Evolutionary conservation across 2,329 filamentous ascomycete species (phyloP).

Genomic region (Phoma herbarum): DNA sequence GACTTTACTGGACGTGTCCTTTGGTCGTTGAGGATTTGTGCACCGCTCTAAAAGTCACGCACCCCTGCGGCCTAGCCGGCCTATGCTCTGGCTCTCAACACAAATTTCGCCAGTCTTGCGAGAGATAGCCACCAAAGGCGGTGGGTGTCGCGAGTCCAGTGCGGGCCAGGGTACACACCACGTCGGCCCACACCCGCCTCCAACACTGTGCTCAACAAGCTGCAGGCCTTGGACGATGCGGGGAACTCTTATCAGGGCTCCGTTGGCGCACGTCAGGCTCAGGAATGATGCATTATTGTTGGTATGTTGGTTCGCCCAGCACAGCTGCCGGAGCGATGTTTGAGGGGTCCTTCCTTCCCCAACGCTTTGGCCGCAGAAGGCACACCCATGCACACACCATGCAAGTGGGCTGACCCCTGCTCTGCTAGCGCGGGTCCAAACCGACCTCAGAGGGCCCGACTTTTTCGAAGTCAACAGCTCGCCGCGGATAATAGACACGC

Average conservation of each 20-base stretch:
- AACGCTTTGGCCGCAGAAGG: constrained; percentile 22
- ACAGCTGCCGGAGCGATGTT: constrained; percentile 10
- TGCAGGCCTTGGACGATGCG: constrained; percentile 13
- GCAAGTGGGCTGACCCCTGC: constrained; percentile 9
- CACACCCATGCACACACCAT: constrained; percentile 17
- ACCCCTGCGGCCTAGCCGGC: constrained; percentile 42
- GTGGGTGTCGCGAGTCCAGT: constrained; percentile 30
- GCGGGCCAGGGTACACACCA: constrained; percentile 19
- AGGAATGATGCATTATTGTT: constrained; percentile 10
- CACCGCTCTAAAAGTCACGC: constrained; percentile 43
- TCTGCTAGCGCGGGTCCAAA: constrained; percentile 21
- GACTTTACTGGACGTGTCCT: constrained; percentile 25
- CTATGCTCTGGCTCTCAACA: constrained; percentile 43
- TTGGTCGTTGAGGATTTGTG: constrained; percentile 46
- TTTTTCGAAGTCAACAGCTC: constrained; percentile 32
- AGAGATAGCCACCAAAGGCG: constrained; percentile 26
- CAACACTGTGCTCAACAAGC: constrained; percentile 19
- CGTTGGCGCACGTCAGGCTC: constrained; percentile 11
- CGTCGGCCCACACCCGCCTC: constrained; percentile 15
- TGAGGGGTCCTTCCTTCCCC: constrained; percentile 19
- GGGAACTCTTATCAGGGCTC: constrained; percentile 12
- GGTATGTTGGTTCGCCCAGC: constrained; percentile 1
- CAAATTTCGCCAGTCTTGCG: constrained; percentile 41
- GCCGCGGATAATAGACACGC: constrained; percentile 35
- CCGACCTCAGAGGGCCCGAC: constrained; percentile 31